Evolutionary conservation across 23 red algal genomes (phyloP), one percentile per base, ranked within the genome.

Genomic region (Gracilaria caudata): DNA sequence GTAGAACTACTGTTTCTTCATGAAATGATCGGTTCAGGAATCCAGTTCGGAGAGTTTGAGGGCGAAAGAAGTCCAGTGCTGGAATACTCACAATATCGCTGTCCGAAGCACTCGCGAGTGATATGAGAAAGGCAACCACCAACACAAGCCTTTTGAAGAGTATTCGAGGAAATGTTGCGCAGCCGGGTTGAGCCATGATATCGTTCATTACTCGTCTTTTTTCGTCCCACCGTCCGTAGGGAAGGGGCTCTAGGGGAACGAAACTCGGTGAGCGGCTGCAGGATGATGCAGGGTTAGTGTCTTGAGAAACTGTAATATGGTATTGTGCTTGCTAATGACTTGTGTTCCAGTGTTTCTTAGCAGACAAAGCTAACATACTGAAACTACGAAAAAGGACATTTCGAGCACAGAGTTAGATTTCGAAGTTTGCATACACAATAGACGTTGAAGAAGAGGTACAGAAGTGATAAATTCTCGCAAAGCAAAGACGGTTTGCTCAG

Each of bases 1-100:
- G 47, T 29, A 91, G 77, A 9, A 82, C 37, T 8, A 70, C 51
- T 13, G 33, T 77, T 47, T 87, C 66, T 46, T 91, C 61, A 70
- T 75, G 59, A 11, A 46, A 51, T 19, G 85, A 37, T 37, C 13
- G 34, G 71, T 89, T 78, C 14, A 79, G 25, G 57, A 89, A 78
- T 39, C 47, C 65, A 73, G 68, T 59, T 21, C 82, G 61, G 12
- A 76, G 23, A 32, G 40, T 46, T 4, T 46, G 70, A 26, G 70
- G 37, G 39, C 43, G 70, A 75, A 75, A 75, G 33, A 75, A 75
- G 43, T 75, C 70, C 1, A 75, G n/a, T 2, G 70, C 70, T 17
- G 70, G 70, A 25, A 75, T 45, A 46, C 39, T 26, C 20, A 75
- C 70, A 49, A 75, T 47, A 47, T 75, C 70, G 43, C 40, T 25